Percentiles rank a stretch among this genome's conserved stretches.
Conservation (phyloP, 2,329 filamentous ascomycete species). For the Fusarium lyarnte region DNA sequence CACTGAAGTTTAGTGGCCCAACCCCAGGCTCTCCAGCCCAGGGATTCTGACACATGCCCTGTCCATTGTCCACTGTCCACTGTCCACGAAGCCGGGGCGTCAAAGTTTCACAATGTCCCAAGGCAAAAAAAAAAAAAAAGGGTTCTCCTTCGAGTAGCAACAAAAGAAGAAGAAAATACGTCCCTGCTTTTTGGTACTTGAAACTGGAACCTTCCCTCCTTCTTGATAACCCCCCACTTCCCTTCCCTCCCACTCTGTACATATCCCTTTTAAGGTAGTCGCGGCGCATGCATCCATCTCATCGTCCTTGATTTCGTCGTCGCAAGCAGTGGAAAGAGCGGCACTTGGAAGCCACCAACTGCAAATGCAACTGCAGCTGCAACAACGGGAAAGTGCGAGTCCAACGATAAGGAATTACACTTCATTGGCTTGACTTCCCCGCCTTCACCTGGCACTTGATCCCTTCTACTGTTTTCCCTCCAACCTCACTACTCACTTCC, state of each 20-base stretch:
- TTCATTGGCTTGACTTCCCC: slow-evolving; percentile 24
- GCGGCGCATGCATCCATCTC: neutral
- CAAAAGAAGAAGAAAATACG: neutral
- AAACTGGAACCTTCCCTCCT: slow-evolving; percentile 36
- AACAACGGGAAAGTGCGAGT: neutral
- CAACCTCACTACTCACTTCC: slow-evolving; percentile 13
- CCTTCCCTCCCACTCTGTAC: neutral
- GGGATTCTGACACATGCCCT: slow-evolving; percentile 29
- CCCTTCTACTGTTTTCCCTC: slow-evolving; percentile 10
- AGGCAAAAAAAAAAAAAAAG: slow-evolving; percentile 1
- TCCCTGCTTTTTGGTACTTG: slow-evolving; percentile 16
- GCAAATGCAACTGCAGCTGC: slow-evolving; percentile 1
- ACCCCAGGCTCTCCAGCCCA: slow-evolving; percentile 1
- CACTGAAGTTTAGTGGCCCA: neutral
- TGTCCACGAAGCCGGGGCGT: slow-evolving; percentile 21
- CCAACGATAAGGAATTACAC: slow-evolving; percentile 33
- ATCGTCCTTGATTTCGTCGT: slow-evolving; percentile 4
- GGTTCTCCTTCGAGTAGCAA: neutral
- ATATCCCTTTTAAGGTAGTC: slow-evolving; percentile 14
- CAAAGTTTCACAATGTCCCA: slow-evolving; percentile 30
- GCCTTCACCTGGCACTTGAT: slow-evolving; percentile 13
- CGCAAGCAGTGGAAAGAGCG: slow-evolving; percentile 25
- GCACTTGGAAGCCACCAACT: slow-evolving; percentile 5
- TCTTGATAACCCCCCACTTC: slow-evolving; percentile 7
- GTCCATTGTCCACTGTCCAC: neutral